These are phyloP conservation scores for Cladosporium cucumerinum DNA, from an alignment of 2,329 filamentous ascomycete species.

Conservation along the genomic window DNA sequence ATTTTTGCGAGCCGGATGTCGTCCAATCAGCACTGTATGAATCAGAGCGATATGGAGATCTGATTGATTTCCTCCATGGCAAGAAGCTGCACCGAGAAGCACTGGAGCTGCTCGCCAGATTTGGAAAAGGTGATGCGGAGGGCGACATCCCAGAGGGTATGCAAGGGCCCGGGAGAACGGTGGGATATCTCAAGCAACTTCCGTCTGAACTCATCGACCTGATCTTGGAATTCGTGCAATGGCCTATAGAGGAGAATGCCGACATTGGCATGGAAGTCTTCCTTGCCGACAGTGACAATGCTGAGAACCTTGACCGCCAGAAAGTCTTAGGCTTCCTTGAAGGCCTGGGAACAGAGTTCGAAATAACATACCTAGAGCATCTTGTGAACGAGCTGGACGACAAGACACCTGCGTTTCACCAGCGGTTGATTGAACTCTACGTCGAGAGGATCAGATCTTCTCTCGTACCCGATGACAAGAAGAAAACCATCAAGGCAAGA, in stretches of 20 bases:
- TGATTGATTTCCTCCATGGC: conserved; percentile 96
- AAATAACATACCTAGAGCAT: conserved; percentile 83
- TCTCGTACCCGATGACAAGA: conserved; percentile 34
- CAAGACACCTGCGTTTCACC: conserved; percentile 79
- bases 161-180: conserved; percentile 77
- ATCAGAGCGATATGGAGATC: conserved; percentile 81
- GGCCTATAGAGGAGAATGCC: conserved; percentile 73
- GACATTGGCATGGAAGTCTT: conserved; percentile 88
- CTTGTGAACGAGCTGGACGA: conserved; percentile 85
- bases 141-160: conserved; percentile 53
- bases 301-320: conserved; percentile 79
- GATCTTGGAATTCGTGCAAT: conserved; percentile 85
- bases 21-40: conserved; percentile 91
- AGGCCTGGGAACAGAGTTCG: conserved; percentile 65
- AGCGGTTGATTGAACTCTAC: conserved; percentile 72
- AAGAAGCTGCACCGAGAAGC: conserved; percentile 90
- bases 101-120: conserved; percentile 74
- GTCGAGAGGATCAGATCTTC: conserved; percentile 52
- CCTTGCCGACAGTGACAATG: conserved; percentile 87
- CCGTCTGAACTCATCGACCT: conserved; percentile 85
- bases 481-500: conserved; percentile 45
- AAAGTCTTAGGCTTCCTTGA: conserved; percentile 72
- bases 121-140: conserved; percentile 59
- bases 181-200: conserved; percentile 85
- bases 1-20: conserved; percentile 94